Evolutionary conservation across 345 rosid genomes (phyloP).

Genomic region (Salix udensis): DNA sequence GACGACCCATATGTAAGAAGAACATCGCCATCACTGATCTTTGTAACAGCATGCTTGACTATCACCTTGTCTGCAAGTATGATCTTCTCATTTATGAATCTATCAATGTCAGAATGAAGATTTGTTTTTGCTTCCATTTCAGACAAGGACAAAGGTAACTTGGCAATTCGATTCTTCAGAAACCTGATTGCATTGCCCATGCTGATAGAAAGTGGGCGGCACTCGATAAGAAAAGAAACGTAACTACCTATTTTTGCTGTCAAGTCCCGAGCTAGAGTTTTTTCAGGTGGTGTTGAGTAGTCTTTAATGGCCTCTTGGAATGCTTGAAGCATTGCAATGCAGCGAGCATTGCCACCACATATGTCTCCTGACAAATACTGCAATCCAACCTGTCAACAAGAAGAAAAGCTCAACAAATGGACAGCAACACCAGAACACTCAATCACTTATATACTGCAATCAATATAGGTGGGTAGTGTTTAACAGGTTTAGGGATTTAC

Average conservation of each 20-base stretch:
- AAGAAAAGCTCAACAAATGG: neutral
- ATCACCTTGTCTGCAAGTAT: slow-evolving; percentile 68
- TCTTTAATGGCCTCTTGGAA: slow-evolving; percentile 77
- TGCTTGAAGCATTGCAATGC: slow-evolving; percentile 97
- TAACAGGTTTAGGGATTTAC: neutral
- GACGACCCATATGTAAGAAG: slow-evolving; percentile 93
- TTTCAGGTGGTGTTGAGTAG: slow-evolving; percentile 76
- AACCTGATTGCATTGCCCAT: slow-evolving; percentile 94
- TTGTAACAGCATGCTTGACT: slow-evolving; percentile 79
- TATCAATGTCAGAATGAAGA: slow-evolving; percentile 68
- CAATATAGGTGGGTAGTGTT: neutral
- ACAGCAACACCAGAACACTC: neutral
- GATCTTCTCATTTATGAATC: slow-evolving; percentile 81
- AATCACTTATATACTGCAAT: neutral
- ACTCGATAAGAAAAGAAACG: slow-evolving; percentile 81
- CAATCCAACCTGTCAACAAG: slow-evolving; percentile 70
- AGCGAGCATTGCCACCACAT: slow-evolving; percentile 89
- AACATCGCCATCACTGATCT: slow-evolving; percentile 89
- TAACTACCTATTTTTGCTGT: slow-evolving; percentile 78
- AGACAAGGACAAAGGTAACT: slow-evolving; percentile 57
- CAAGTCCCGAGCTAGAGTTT: slow-evolving; percentile 70
- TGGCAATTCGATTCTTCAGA: slow-evolving; percentile 66
- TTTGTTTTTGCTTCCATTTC: slow-evolving; percentile 76
- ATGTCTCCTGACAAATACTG: slow-evolving; percentile 82
- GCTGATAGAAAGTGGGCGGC: slow-evolving; percentile 88